phyloP scores from a whole-genome alignment of 1,139 yeast species.

The Pichia sp. region DNA sequence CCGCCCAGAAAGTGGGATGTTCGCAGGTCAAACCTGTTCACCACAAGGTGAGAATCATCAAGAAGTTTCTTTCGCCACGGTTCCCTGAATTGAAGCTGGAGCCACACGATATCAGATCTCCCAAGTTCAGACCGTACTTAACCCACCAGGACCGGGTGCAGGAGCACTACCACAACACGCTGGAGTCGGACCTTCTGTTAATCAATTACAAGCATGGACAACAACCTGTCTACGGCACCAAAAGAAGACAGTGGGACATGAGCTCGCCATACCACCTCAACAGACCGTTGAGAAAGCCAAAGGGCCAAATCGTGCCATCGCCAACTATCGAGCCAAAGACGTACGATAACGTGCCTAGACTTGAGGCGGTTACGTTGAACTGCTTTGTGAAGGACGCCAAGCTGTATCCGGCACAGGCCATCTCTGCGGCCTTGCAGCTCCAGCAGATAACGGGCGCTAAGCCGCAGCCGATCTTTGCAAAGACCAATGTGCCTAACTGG shows the following conservation, averaged over 20 bases:
- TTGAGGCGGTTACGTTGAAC: constrained; percentile 64
- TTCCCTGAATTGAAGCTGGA: constrained; percentile 63
- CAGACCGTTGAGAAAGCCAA: constrained; percentile 66
- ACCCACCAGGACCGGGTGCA: constrained; percentile 75
- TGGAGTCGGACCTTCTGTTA: constrained; percentile 73
- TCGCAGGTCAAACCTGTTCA: constrained; percentile 88
- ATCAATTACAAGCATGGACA: constrained; percentile 71
- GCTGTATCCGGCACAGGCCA: constrained; percentile 67
- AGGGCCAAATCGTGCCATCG: constrained; percentile 61
- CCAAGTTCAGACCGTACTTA: constrained; percentile 69
- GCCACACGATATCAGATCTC: constrained; percentile 68
- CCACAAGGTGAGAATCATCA: constrained; percentile 73
- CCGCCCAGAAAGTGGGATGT: constrained; percentile 57
- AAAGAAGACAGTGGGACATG: constrained; percentile 82
- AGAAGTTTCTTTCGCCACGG: constrained; percentile 63
- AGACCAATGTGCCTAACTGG: constrained; percentile 82
- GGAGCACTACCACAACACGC: constrained; percentile 69
- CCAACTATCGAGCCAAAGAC: constrained; percentile 68
- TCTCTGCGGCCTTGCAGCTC: constrained; percentile 73
- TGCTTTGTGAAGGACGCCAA: constrained; percentile 75
- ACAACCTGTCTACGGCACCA: constrained; percentile 53
- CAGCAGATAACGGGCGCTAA: constrained; percentile 92
- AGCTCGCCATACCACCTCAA: constrained; percentile 86
- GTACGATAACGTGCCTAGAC: constrained; percentile 64
- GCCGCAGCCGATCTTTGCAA: constrained; percentile 69